These are phyloP conservation scores for Kregervanrija fluxuum DNA, from an alignment of 805 yeast genomes.

Conservation along the genomic window DNA sequence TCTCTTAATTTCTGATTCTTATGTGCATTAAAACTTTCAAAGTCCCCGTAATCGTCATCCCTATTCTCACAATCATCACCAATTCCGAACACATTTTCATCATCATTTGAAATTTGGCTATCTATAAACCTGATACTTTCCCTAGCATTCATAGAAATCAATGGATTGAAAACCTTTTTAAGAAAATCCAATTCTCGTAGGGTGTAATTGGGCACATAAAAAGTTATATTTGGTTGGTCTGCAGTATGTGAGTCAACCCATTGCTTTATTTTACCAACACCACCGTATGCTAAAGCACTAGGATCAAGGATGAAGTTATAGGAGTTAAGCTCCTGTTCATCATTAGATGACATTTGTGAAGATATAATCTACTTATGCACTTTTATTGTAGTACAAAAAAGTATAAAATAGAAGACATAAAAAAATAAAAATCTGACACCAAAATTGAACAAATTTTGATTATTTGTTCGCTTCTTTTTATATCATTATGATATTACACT, in stretches of 20 bases:
- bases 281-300: conserved; percentile 54
- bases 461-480: too few relatives aligned
- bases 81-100: conserved; percentile 5
- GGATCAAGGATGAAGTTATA: conserved; percentile 54
- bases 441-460: too few relatives aligned
- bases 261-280: conserved; percentile 57
- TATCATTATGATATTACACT: background rate
- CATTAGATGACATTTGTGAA: background rate
- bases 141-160: conserved; percentile 56
- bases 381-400: too few relatives aligned
- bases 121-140: conserved; percentile 61
- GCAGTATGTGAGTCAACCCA: conserved; percentile 35
- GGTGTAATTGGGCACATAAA: conserved; percentile 51
- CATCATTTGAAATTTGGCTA: conserved; percentile 11
- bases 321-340: background rate
- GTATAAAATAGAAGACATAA: too few relatives aligned
- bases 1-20: conserved; percentile 2
- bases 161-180: conserved; percentile 42
- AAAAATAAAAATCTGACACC: too few relatives aligned
- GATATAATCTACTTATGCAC: too few relatives aligned
- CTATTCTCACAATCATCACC: conserved; percentile 7
- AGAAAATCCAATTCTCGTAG: conserved; percentile 53
- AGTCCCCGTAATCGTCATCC: conserved; percentile 11
- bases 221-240: conserved; percentile 30
- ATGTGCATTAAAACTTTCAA: conserved; percentile 16